These are phyloP conservation scores for Colletotrichum liriopes DNA, from an alignment of 2,329 filamentous ascomycete species.

Conservation along the genomic window DNA sequence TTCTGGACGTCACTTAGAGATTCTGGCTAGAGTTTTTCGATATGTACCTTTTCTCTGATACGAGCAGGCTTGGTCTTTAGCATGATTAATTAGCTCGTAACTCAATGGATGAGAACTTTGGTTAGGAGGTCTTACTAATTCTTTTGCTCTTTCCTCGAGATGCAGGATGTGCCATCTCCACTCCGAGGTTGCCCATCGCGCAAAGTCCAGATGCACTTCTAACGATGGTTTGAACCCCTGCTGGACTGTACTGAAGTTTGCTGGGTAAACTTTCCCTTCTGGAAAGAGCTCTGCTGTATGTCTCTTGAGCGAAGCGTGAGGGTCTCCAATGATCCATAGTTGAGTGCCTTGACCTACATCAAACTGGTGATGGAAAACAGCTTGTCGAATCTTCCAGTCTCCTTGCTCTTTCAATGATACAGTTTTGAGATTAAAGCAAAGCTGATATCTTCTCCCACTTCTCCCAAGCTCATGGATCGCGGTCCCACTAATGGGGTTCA, in stretches of 20 bases:
- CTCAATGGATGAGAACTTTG: constrained; percentile 37
- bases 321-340: constrained; percentile 60
- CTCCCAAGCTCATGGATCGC: constrained; percentile 48
- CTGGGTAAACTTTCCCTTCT: constrained; percentile 44
- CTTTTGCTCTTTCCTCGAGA: constrained; percentile 35
- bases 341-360: constrained; percentile 53
- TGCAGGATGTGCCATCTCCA: constrained; percentile 46
- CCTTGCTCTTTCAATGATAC: constrained; percentile 43
- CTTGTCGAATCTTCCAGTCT: constrained; percentile 56
- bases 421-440: constrained; percentile 55
- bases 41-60: constrained; percentile 3
- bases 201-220: neutral
- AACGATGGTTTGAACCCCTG: constrained; percentile 46
- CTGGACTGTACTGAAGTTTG: constrained; percentile 50
- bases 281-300: neutral
- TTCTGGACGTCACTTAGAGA: constrained; percentile 53
- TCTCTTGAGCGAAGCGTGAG: constrained; percentile 48
- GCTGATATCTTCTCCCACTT: constrained; percentile 54
- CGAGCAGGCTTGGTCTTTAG: constrained; percentile 7
- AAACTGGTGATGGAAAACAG: constrained; percentile 57
- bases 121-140: constrained; percentile 45
- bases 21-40: neutral
- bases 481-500: constrained; percentile 33
- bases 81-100: too few relatives aligned
- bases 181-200: constrained; percentile 43